Percentiles rank a stretch among this genome's conserved stretches.
Conservation (phyloP, 192 early-diverging fungal species). For the Gryganskiella cystojenkinii region DNA sequence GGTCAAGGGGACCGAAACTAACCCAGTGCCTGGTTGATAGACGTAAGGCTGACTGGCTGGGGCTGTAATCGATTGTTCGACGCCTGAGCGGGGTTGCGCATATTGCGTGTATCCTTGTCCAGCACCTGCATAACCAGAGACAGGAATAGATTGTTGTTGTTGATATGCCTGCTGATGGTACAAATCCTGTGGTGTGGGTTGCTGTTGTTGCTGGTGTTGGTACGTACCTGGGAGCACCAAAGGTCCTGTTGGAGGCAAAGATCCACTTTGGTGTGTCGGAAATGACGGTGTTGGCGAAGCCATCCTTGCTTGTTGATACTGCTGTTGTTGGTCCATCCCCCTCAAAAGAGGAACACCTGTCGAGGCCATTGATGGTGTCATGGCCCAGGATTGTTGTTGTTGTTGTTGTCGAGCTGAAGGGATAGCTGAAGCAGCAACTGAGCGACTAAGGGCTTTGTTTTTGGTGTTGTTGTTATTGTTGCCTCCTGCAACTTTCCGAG, state of each 20-base stretch:
- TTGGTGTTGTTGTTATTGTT: neutral
- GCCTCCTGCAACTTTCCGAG: slow-evolving; percentile 3
- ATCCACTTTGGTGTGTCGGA: slow-evolving; percentile 15
- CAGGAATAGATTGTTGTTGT: neutral
- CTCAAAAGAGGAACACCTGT: neutral
- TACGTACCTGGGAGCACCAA: neutral
- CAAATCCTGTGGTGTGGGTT: neutral
- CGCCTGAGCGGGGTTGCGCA: neutral
- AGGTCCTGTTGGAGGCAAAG: slow-evolving; percentile 1
- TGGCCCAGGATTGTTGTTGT: slow-evolving; percentile 5
- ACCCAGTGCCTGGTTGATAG: slow-evolving; percentile 47
- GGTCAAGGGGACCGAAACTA: slow-evolving; percentile 30
- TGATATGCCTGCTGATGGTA: neutral
- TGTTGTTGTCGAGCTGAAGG: neutral
- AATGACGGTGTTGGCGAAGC: neutral
- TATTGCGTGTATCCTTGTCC: neutral
- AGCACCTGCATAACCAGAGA: neutral
- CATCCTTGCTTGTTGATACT: neutral
- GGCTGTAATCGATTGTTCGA: slow-evolving; percentile 6
- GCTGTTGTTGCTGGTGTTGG: neutral
- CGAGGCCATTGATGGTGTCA: neutral
- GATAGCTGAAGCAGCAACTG: neutral
- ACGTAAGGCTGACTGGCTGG: slow-evolving; percentile 30
- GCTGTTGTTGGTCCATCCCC: neutral
- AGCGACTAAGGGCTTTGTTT: neutral